Evolutionary conservation across 441 rosid species (phyloP), one percentile per base, ranked within the genome.

Genomic region (Syzygium syzygioides): DNA sequence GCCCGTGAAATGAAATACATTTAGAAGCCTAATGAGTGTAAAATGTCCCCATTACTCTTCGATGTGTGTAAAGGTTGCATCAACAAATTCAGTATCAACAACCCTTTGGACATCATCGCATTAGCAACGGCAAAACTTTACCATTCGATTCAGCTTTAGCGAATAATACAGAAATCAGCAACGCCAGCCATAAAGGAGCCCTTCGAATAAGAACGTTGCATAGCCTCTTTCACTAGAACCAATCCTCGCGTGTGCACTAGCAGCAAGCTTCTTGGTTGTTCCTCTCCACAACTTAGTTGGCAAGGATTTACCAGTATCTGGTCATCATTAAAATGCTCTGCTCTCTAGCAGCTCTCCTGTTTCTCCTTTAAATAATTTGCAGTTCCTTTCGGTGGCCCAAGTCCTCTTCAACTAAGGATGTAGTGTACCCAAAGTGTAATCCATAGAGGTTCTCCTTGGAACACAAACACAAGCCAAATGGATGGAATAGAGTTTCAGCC

Each of bases 401-500:
- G 86, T 56, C 48, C 32, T 85, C 57, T 85, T 64, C 62, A 52
- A 85, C 37, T 52, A 8, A 30, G 4, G 28, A 30, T 54, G 62
- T 56, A 28, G n/a, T 20, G 80, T 37, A 37, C 80, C 80, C 50
- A 76, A 76, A 12, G n/a, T 14, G 48, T 37, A 76, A 23, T 37
- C 17, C 5, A 45, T 20, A 37, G 50, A 41, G 52, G 83, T 28
- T 41, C 41, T 25, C 3, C 83, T 76, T 76, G 83, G 52, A 37
- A 76, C 83, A 76, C 41, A 37, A 45, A 71, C 41, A 11, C 83
- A 76, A 76, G 83, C 83, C 53, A 76, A 41, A 76, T 41, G 83
- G 52, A 41, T 41, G n/a, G n/a, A 12, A 14, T 41, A 76, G 53
- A 41, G 18, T 41, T 50, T 97, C 92, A 97, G 89, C 98, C 99